phyloP scores from a whole-genome alignment of 345 rosid species.

The Syzygium oleosum region DNA sequence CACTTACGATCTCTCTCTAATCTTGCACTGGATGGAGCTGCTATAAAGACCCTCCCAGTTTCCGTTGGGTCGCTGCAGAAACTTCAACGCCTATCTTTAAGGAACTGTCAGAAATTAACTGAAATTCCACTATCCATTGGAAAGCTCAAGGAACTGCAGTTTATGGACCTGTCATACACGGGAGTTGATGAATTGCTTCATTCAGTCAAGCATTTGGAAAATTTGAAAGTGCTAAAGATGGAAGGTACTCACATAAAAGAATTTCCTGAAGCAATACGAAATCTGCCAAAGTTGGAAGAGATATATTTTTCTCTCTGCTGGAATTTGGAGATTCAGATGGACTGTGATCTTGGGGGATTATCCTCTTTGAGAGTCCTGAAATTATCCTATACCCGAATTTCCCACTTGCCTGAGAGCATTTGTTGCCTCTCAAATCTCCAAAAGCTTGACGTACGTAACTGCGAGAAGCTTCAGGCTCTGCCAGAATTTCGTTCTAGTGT shows the following conservation, averaged over 20 bases:
- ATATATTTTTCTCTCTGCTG: not conserved
- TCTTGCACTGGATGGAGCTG: too few species aligned
- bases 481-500: accelerated
- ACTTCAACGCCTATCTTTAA: not conserved
- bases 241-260: accelerated
- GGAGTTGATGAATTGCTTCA: not conserved
- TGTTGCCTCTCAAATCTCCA: not conserved
- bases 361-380: not conserved
- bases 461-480: not conserved
- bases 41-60: too few species aligned
- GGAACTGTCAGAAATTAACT: not conserved
- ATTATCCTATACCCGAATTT: accelerated
- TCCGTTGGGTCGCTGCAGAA: too few species aligned
- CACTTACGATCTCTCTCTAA: too few species aligned
- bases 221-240: not conserved
- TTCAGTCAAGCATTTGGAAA: not conserved
- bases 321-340: not conserved
- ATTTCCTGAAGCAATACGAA: not conserved
- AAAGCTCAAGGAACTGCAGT: not conserved
- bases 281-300: not conserved
- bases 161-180: not conserved
- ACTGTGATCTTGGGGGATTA: not conserved
- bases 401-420: not conserved
- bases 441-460: accelerated
- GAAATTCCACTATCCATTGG: not conserved